Base-by-base conservation (phyloP, 2,329 filamentous ascomycete species). In the Thyridium curvatum region DNA sequence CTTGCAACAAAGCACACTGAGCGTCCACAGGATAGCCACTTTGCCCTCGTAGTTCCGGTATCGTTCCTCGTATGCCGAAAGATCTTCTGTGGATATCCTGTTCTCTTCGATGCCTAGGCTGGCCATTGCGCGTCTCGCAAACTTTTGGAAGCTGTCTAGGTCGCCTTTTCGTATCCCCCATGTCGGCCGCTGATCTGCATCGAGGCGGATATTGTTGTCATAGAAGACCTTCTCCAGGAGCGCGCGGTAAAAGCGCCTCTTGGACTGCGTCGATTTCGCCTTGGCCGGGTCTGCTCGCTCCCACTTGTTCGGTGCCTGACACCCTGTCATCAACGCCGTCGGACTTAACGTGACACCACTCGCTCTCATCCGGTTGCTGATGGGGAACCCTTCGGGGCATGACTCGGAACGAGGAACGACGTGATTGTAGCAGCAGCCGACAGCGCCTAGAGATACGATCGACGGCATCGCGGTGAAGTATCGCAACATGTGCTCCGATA, bases 361-460 rank as follows among this genome's bases (percentile, higher is more conserved):
- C 5, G 26, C 26, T 16, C 51, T 45, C 21, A 60, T 33, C 12
- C 33, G 56, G 0, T 52, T 47, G 3, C 65, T 71, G 39, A 74
- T 60, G 13, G 54, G 48, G 13, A 59, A 55, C 14, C 60, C 60
- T 7, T 56, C 49, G 1, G 64, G 62, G 13, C 64, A 62, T 30
- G 55, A 41, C 5, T 59, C 53, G 1, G 69, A 58, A 8, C 41
- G 46, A 5, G 52, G 50, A 3, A 49, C 37, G 15, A 60, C 55
- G 39, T 60, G 56, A 39, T 60, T 59, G 32, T 60, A 60, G 44
- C 56, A 60, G 39, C 56, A 60, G 2, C 56, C 56, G 4, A 60
- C 45, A 2, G 52, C 52, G 0, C 46, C 56, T 3, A 60, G 38
- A 13, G 41, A 38, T 2, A 43, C 37, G 28, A 60, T 48, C 9